phyloP scores from a whole-genome alignment of 768 basidiomycete species.

The Auricularia cornea region DNA sequence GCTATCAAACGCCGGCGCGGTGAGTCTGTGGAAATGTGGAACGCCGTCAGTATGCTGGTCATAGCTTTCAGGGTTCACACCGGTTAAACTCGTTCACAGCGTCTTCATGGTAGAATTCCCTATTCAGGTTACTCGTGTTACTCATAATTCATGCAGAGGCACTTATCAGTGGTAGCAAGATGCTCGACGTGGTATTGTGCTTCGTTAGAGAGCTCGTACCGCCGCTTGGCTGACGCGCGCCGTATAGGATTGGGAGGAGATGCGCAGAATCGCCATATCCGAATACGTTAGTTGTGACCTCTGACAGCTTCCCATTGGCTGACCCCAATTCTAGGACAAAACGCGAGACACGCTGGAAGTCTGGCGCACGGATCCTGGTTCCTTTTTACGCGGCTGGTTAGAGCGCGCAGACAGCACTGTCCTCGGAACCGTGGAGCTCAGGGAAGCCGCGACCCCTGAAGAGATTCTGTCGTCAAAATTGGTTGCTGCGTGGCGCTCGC shows the following conservation, averaged over 20 bases:
- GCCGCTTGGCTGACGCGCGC: too few species aligned
- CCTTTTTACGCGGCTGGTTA: not conserved
- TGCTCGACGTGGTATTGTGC: not conserved
- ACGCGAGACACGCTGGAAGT: conserved; percentile 6
- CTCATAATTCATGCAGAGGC: not conserved
- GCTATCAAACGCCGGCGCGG: not conserved
- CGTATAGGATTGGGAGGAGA: conserved; percentile 1
- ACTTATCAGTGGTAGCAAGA: too few species aligned
- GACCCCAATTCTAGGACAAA: not conserved
- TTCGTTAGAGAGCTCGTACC: too few species aligned
- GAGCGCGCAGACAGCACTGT: not conserved
- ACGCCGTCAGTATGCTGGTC: not conserved
- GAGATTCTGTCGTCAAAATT: not conserved
- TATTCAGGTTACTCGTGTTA: too few species aligned
- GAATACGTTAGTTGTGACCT: not conserved
- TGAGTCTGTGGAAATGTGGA: not conserved
- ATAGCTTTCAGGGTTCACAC: too few species aligned
- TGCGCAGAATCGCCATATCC: conserved; percentile 3
- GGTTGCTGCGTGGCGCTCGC: not conserved
- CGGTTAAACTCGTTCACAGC: not conserved
- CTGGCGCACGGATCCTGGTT: conserved; percentile 3
- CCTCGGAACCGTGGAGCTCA: not conserved
- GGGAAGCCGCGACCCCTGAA: too few species aligned
- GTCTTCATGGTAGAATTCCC: too few species aligned
- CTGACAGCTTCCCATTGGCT: not conserved